Evolutionary conservation across 768 basidiomycete species (phyloP), one percentile per base, ranked within the genome.

Genomic region (Rhizopogon rudus): DNA sequence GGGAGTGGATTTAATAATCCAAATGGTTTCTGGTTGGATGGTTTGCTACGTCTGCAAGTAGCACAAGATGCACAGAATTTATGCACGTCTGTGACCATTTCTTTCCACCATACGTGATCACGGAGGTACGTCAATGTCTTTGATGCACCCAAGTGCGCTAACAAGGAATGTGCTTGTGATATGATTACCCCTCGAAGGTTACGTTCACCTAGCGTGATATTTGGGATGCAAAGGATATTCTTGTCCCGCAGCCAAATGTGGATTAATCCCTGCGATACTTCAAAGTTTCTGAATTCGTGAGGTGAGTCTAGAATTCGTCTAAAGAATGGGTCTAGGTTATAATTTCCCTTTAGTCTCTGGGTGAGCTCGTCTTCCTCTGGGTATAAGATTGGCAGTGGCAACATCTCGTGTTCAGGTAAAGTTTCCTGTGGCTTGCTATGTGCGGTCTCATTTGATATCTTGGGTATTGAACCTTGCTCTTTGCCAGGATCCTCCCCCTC

Each of bases 71-170:
- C 50, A 29, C 67, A 68, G 52, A 54, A 68, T 4, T 12, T 33
- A 13, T 59, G 37, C 9, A 60, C 48, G 33, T 68, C 57, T 2
- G 31, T 37, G 2, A 56, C 54, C 52, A 67, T 59, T 14, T 55
- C 48, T 31, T 67, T 70, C 68, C 63, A 66, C 58, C 63, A 70
- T 0, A 68, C 60, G 28, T 63, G 54, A 17, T 67, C 63, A 20
- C 56, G 46, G 2, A 70, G 58, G 53, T 66, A 69, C 3, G 53
- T 45, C 1, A 63, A 22, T 13, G 65, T 69, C 53, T 69, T 69
- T 16, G 35, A 9, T 4, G 54, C 29, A 22, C 67, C 67, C 6
- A 68, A 44, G 45, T 68, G 67, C 3, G 66, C 66, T 4, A 67
- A 52, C 9, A 65, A 31, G 4, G 61, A 66, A 40, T 67, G 66